phyloP scores from a whole-genome alignment of 2,329 filamentous ascomycete genomes.

The Aspergillus caelatus region DNA sequence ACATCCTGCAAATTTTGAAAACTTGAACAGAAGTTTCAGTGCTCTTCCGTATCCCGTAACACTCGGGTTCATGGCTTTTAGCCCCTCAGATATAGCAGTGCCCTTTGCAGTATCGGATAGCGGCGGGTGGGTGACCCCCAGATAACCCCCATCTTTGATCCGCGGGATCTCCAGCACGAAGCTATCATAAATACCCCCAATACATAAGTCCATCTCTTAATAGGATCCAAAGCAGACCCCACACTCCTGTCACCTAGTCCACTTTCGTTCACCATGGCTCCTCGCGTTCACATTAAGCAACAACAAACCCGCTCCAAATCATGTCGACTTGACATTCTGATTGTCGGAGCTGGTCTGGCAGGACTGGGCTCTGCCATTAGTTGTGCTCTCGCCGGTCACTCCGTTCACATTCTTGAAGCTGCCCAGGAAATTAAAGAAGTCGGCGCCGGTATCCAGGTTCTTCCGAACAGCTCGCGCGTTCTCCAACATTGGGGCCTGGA shows the following conservation, averaged over 20 bases:
- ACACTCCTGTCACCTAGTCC: neutral
- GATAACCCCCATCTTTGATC: neutral
- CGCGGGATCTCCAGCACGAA: neutral
- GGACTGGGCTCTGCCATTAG: constrained; percentile 13
- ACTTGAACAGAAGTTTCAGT: neutral
- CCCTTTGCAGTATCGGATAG: neutral
- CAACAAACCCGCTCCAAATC: neutral
- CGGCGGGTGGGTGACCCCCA: neutral
- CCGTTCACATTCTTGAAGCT: neutral
- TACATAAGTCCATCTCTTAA: neutral
- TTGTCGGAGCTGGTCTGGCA: constrained; percentile 35
- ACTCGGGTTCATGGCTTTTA: neutral
- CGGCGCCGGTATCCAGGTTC: neutral
- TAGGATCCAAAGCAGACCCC: neutral
- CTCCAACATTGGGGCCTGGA: constrained; percentile 45
- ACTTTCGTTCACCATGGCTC: neutral
- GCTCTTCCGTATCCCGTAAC: neutral
- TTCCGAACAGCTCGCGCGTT: neutral
- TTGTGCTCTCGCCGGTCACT: neutral
- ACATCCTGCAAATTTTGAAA: neutral
- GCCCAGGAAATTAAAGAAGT: neutral
- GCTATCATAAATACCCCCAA: neutral
- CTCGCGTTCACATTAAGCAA: neutral
- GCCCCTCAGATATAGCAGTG: neutral
- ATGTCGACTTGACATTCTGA: constrained; percentile 40